Evolutionary conservation across 257 asterid species (phyloP), one percentile per base, ranked within the genome.

Genomic region (Striga asiatica): DNA sequence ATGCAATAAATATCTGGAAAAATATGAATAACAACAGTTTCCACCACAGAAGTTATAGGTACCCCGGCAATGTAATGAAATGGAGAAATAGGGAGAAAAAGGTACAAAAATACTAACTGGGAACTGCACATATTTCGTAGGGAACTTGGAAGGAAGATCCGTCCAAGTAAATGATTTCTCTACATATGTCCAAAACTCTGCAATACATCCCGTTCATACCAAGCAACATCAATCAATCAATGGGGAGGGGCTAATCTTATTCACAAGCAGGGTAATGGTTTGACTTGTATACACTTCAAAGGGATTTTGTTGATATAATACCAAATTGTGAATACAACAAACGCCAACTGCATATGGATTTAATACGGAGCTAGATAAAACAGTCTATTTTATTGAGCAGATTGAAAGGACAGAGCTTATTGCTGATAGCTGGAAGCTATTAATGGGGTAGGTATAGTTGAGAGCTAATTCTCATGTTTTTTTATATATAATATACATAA

Each of bases 91-190:
- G 17, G 43, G 59, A 16, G 46, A 29, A 23, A 50, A 50, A 24
- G 35, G 46, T 58, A 27, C 24, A 66, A 25, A 39, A 59, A 50
- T 19, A 78, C 94, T 77, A 41, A 92, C 97, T 6, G 99, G 99
- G 71, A 92, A 84, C 66, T 92, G 95, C 50, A 92, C 97, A 53
- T 88, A 82, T 88, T 92, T 92, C 17, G 99, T 88, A 0, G 99
- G 99, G 65, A 92, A 92, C 72, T 88, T 84, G 71, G 99, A 92
- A 62, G 99, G 95, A 69, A 80, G 83, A 69, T 88, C 97, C 1
- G 89, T 82, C 99, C 99, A 92, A 20, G 97, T 92, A 82, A 88
- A 92, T 22, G 97, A 92, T 73, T 84, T 78, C 82, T 92, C 98
- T 47, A 92, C 95, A 19, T 88, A 82, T 23, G 97, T 73, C 98